phyloP scores from a whole-genome alignment of 768 basidiomycete species.

The Hypholoma fasciculare region DNA sequence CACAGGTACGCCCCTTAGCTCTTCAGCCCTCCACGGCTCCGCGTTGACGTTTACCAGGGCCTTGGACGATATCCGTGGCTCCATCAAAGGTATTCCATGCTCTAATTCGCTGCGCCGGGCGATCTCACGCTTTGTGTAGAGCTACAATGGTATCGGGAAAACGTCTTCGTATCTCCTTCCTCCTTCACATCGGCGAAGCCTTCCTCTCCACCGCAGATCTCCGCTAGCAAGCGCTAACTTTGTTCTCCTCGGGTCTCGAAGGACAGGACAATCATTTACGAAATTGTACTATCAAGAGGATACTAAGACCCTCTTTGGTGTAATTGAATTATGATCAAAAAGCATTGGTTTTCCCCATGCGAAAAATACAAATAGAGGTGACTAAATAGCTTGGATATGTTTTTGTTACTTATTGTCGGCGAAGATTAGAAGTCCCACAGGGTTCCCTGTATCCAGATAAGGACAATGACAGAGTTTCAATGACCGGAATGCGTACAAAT shows the following conservation, averaged over 20 bases:
- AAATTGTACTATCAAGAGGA: neutral
- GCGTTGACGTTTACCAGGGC: slow-evolving; percentile 48
- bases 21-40: neutral
- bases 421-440: slow-evolving; percentile 68
- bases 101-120: neutral
- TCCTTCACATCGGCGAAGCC: neutral
- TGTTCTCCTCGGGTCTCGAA: neutral
- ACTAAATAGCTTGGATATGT: neutral
- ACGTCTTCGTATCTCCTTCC: slow-evolving; percentile 54
- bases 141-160: slow-evolving; percentile 75
- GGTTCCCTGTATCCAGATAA: slow-evolving; percentile 43
- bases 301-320: neutral
- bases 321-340: neutral
- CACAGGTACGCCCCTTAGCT: slow-evolving; percentile 52
- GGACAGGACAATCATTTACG: neutral
- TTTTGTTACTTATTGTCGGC: neutral
- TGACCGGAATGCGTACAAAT: slow-evolving; percentile 40
- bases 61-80: slow-evolving; percentile 76
- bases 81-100: slow-evolving; percentile 59
- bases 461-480: neutral
- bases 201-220: neutral
- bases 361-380: slow-evolving; percentile 10
- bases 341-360: neutral
- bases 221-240: neutral
- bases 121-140: slow-evolving; percentile 41